These are phyloP conservation scores for Cryoendolithus antarcticus DNA, from an alignment of 2,329 filamentous ascomycete species.

Conservation along the genomic window DNA sequence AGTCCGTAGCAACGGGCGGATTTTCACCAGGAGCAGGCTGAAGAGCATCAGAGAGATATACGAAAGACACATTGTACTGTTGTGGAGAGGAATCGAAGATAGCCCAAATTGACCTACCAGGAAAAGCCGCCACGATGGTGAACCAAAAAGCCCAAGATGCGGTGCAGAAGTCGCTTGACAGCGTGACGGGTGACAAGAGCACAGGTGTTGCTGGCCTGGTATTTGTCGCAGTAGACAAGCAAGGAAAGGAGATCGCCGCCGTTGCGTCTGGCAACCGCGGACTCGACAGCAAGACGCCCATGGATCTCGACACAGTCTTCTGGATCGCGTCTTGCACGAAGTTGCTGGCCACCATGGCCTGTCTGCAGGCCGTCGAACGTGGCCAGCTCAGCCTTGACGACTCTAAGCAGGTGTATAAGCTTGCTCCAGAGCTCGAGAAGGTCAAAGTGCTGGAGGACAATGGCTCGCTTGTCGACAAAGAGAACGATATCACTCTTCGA, in stretches of 20 bases:
- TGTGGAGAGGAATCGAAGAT: too few species aligned
- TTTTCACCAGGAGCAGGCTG: too few species aligned
- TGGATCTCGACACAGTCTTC: constrained; percentile 50
- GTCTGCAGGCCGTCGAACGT: constrained; percentile 37
- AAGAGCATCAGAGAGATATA: too few species aligned
- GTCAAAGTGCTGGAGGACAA: constrained; percentile 30
- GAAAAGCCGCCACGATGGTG: constrained; percentile 9
- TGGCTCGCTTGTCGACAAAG: constrained; percentile 29
- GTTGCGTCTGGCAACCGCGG: constrained; percentile 31
- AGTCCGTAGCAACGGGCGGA: too few species aligned
- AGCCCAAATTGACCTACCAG: too few species aligned
- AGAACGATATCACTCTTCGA: constrained; percentile 36
- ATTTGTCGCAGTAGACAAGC: constrained; percentile 33
- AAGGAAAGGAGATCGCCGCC: constrained; percentile 30
- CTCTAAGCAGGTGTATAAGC: constrained; percentile 24
- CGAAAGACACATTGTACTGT: too few species aligned
- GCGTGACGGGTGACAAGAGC: constrained; percentile 16
- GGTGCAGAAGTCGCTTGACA: constrained; percentile 27
- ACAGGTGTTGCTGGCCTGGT: constrained; percentile 31
- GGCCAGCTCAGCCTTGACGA: constrained; percentile 32
- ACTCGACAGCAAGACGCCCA: constrained; percentile 32
- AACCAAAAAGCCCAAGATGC: constrained; percentile 21
- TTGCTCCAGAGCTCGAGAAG: constrained; percentile 32
- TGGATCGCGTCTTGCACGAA: constrained; percentile 44
- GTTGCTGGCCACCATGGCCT: constrained; percentile 31